A percentile compares a stretch with the other conserved stretches of the same genome.
Conservation (phyloP, 345 rosid species). For the Sisymbrium irio region DNA sequence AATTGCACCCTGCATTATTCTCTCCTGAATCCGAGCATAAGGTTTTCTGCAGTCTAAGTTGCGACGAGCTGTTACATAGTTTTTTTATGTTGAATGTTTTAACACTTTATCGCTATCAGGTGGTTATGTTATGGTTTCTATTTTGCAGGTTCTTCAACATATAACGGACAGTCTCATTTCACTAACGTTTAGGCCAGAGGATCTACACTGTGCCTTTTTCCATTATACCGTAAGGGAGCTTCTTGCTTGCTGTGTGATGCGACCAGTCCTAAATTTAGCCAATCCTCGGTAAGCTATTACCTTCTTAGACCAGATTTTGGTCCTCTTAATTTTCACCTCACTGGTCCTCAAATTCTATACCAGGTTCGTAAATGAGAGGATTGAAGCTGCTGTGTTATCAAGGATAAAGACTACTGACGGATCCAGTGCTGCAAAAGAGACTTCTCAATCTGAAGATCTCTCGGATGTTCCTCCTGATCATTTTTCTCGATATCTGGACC, state of each 20-base stretch:
- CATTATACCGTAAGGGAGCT: slow-evolving; percentile 79
- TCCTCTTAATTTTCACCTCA: slow-evolving; percentile 16
- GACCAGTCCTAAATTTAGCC: slow-evolving; percentile 87
- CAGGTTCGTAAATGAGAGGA: slow-evolving; percentile 94
- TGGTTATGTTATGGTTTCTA: slow-evolving; percentile 14
- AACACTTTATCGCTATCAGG: background rate
- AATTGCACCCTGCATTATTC: slow-evolving; percentile 95
- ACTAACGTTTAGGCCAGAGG: slow-evolving; percentile 79
- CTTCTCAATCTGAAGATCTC: slow-evolving; percentile 57
- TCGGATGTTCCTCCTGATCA: slow-evolving; percentile 62
- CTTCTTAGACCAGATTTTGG: background rate
- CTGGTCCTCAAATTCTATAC: slow-evolving; percentile 24
- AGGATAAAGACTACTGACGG: slow-evolving; percentile 54
- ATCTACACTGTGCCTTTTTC: slow-evolving; percentile 80
- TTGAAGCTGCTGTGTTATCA: slow-evolving; percentile 66
- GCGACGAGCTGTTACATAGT: background rate
- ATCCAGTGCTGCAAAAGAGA: slow-evolving; percentile 45
- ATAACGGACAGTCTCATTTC: slow-evolving; percentile 78
- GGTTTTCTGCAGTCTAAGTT: slow-evolving; percentile 46
- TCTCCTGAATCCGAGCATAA: slow-evolving; percentile 92
- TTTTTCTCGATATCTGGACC: slow-evolving; percentile 70
- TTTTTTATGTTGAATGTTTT: background rate
- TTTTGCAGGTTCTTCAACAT: slow-evolving; percentile 87
- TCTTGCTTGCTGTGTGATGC: slow-evolving; percentile 91
- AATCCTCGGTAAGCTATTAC: slow-evolving; percentile 65